Evolutionary conservation across 192 early-diverging fungal genomes (phyloP).

Genomic region (Gaertneriomyces sp.): DNA sequence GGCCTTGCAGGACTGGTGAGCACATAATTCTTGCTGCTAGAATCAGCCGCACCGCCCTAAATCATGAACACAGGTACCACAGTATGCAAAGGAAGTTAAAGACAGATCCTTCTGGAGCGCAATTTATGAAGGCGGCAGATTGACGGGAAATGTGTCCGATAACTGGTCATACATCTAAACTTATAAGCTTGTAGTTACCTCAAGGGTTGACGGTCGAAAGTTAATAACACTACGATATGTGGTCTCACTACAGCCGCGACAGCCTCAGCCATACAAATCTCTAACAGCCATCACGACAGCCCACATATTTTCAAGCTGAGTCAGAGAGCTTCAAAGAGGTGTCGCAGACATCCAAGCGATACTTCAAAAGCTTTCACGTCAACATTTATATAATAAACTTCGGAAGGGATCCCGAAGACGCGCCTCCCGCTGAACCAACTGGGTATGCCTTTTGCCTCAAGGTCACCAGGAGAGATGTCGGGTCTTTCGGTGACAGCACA

Average conservation of each 20-base stretch:
- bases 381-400: conserved; percentile 5
- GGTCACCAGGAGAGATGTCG: not conserved
- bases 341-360: not conserved
- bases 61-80: conserved; percentile 79
- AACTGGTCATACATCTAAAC: too few species aligned
- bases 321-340: too few species aligned
- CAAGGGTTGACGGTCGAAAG: too few species aligned
- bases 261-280: too few species aligned
- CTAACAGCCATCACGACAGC: too few species aligned
- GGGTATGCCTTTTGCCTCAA: not conserved
- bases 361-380: not conserved
- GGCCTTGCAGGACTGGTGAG: conserved; percentile 49
- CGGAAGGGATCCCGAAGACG: not conserved
- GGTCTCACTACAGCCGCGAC: too few species aligned
- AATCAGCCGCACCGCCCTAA: not conserved
- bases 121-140: too few species aligned
- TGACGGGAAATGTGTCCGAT: too few species aligned
- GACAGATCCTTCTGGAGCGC: conserved; percentile 53
- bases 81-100: conserved; percentile 70
- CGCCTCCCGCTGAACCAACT: not conserved
- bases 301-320: too few species aligned
- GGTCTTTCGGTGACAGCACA: conserved; percentile 2
- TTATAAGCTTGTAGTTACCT: too few species aligned
- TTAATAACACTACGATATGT: too few species aligned
- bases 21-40: conserved; percentile 37